phyloP scores from a whole-genome alignment of 768 basidiomycete species.

The Pisolithus tinctorius region DNA sequence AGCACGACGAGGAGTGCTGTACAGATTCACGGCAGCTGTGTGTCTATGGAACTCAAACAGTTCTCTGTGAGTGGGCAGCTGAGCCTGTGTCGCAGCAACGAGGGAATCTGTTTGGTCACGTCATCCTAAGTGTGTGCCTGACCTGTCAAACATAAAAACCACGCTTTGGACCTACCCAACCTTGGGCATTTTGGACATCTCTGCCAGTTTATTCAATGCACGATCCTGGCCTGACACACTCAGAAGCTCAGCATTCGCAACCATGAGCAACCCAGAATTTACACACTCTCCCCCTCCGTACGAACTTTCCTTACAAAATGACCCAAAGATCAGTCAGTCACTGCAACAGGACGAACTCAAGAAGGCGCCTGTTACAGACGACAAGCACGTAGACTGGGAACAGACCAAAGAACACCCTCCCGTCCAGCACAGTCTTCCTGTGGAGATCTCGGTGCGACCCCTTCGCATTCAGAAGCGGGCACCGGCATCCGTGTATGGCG shows the following conservation, averaged over 20 bases:
- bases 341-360: constrained; percentile 9
- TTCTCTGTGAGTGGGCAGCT: too few species aligned
- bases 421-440: constrained; percentile 4
- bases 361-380: constrained; percentile 3
- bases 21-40: too few species aligned
- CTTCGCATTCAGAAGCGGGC: constrained; percentile 7
- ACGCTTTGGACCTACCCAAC: background rate
- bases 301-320: constrained; percentile 35
- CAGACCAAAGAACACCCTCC: constrained; percentile 7
- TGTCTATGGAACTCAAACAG: too few species aligned
- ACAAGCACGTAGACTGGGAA: constrained; percentile 14
- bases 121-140: background rate
- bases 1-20: background rate
- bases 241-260: background rate
- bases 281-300: constrained; percentile 37
- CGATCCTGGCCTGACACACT: background rate
- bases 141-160: background rate
- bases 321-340: constrained; percentile 41
- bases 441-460: constrained; percentile 1
- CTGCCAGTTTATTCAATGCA: background rate
- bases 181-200: background rate
- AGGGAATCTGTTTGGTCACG: too few species aligned
- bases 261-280: constrained; percentile 19
- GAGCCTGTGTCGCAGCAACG: too few species aligned
- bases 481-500: background rate